These are phyloP conservation scores for Prunus mume DNA, from an alignment of 306 rosid species.

Conservation along the genomic window DNA sequence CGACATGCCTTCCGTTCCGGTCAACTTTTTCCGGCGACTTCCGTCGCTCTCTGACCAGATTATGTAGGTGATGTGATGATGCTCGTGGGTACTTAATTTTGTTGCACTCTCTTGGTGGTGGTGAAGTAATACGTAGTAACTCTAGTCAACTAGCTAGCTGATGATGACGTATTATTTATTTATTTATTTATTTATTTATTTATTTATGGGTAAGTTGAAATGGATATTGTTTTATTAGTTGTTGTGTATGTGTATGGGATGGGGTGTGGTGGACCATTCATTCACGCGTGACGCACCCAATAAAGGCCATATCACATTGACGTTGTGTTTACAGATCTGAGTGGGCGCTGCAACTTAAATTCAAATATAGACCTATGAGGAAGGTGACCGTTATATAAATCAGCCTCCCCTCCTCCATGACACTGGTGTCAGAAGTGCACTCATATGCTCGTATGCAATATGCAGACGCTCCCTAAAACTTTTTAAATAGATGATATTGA, in stretches of 20 bases:
- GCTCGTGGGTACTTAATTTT: not conserved
- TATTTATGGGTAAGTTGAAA: too few relatives aligned
- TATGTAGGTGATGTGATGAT: conserved; percentile 34
- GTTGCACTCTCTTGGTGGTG: not conserved
- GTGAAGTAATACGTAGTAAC: not conserved
- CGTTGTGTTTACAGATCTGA: not conserved
- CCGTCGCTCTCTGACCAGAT: conserved; percentile 77
- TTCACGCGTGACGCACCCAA: not conserved
- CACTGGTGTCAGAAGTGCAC: too few relatives aligned
- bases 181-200: not conserved
- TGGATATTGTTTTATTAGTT: not conserved
- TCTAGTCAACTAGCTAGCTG: not conserved
- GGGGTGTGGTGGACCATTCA: too few relatives aligned
- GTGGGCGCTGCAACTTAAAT: not conserved
- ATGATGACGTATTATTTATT: not conserved
- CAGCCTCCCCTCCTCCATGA: not conserved
- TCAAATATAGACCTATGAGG: not conserved
- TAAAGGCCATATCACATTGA: too few relatives aligned
- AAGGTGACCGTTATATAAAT: not conserved
- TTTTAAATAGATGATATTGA: too few relatives aligned
- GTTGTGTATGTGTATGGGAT: too few relatives aligned
- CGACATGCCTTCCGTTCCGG: conserved; percentile 75
- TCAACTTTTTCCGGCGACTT: conserved; percentile 67
- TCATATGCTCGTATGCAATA: too few relatives aligned
- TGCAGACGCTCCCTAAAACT: too few relatives aligned